These are phyloP conservation scores for Phylloporus sp. DNA, from an alignment of 1,284 basidiomycete species.

Conservation along the genomic window DNA sequence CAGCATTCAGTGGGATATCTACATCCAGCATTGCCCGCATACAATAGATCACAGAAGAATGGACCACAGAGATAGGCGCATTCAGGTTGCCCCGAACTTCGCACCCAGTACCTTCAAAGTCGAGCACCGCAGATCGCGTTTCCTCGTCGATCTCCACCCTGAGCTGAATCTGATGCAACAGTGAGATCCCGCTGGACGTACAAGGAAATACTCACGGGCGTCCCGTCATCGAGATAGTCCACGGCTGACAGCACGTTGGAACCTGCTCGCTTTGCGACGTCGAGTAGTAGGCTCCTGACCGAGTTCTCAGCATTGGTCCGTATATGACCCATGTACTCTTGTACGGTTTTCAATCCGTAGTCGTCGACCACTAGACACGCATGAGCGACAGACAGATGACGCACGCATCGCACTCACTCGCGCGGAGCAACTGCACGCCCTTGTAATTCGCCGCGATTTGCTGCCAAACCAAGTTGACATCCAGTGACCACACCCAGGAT, in stretches of 20 bases:
- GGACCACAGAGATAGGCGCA: conserved; percentile 86
- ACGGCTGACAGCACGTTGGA: conserved; percentile 70
- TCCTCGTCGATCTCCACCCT: conserved; percentile 79
- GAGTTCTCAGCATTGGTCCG: conserved; percentile 89
- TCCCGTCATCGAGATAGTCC: conserved; percentile 89
- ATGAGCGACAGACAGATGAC: conserved; percentile 1
- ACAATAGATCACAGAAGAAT: conserved; percentile 95
- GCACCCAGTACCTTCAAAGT: conserved; percentile 90
- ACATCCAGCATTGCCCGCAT: conserved; percentile 91
- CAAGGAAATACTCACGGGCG: conserved; percentile 56
- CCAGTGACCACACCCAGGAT: no score
- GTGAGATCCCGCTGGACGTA: conserved; percentile 1
- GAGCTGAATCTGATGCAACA: conserved; percentile 67
- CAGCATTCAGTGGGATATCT: conserved; percentile 94
- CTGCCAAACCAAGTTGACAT: conserved; percentile 36
- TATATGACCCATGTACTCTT: conserved; percentile 93
- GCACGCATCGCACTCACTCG: conserved; percentile 51
- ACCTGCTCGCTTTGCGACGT: conserved; percentile 73
- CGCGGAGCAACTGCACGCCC: conserved; percentile 82
- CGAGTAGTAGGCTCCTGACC: conserved; percentile 81
- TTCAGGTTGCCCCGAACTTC: conserved; percentile 93
- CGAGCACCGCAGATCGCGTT: conserved; percentile 83
- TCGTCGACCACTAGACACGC: conserved; percentile 73
- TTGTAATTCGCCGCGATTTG: conserved; percentile 98
- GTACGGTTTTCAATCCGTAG: conserved; percentile 86